phyloP scores from a whole-genome alignment of 495 filamentous ascomycete species.

The Aspergillus sclerotioniger region DNA sequence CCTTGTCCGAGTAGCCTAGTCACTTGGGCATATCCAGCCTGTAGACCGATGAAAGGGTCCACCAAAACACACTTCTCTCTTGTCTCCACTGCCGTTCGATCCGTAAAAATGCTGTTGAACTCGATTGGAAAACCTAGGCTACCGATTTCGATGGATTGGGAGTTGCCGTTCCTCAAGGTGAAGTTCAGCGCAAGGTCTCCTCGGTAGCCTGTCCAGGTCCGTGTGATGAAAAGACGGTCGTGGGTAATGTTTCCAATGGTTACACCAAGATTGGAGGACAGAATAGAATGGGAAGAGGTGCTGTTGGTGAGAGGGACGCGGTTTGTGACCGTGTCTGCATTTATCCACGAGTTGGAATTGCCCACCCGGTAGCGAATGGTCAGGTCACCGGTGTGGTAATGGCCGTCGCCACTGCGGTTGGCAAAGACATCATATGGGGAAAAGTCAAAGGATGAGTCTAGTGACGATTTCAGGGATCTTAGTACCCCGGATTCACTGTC shows the following conservation, averaged over 20 bases:
- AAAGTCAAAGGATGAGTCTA: conserved; percentile 40
- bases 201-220: conserved; percentile 40
- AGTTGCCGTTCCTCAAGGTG: conserved; percentile 42
- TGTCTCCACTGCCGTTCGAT: conserved; percentile 39
- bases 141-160: conserved; percentile 43
- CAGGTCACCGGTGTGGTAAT: conserved; percentile 54
- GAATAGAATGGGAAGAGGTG: conserved; percentile 21
- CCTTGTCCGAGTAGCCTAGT: conserved; percentile 44
- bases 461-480: conserved; percentile 38
- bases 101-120: conserved; percentile 58
- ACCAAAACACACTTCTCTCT: conserved; percentile 40
- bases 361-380: conserved; percentile 45
- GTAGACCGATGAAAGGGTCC: conserved; percentile 52
- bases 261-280: conserved; percentile 30
- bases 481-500: conserved; percentile 35
- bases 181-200: conserved; percentile 48
- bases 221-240: conserved; percentile 35
- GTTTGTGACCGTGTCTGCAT: conserved; percentile 3
- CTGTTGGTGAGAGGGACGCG: conserved; percentile 35
- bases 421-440: conserved; percentile 44
- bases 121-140: conserved; percentile 52
- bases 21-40: conserved; percentile 50
- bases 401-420: conserved; percentile 38
- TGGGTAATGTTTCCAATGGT: conserved; percentile 23
- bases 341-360: conserved; percentile 6